Percentiles rank a stretch among this genome's conserved stretches.
These are phyloP conservation scores for Podaxis carcinomalis DNA, from an alignment of 768 basidiomycete species.

Conservation along the genomic window DNA sequence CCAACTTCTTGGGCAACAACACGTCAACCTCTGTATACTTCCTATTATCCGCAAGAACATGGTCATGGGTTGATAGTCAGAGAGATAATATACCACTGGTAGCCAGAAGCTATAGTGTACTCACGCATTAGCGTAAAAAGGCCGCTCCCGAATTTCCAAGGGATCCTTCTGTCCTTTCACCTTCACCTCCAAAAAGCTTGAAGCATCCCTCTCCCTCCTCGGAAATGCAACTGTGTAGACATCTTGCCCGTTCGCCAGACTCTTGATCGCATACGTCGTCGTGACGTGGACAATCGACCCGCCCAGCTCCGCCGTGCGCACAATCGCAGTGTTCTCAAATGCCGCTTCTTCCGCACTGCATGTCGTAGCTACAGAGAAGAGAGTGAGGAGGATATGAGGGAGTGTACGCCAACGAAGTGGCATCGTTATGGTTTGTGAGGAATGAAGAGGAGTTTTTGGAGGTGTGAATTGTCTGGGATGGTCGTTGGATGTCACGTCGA, in stretches of 20 bases:
- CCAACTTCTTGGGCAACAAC: slow-evolving; percentile 55
- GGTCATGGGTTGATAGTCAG: neutral
- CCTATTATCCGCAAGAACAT: slow-evolving; percentile 20
- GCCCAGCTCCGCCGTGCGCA: slow-evolving; percentile 85
- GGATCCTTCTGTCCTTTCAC: slow-evolving; percentile 64
- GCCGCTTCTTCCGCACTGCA: slow-evolving; percentile 32
- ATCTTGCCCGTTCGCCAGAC: slow-evolving; percentile 54
- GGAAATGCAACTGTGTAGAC: slow-evolving; percentile 68
- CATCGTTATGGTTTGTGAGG: slow-evolving; percentile 31
- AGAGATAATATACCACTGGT: slow-evolving; percentile 7
- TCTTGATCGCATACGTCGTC: slow-evolving; percentile 82
- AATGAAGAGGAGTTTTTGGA: neutral
- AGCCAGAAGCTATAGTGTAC: slow-evolving; percentile 20
- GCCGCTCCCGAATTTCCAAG: slow-evolving; percentile 48
- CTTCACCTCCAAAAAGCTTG: slow-evolving; percentile 77
- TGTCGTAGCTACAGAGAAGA: slow-evolving; percentile 33
- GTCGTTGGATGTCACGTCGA: slow-evolving; percentile 15
- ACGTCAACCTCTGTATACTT: slow-evolving; percentile 56
- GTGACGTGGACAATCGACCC: slow-evolving; percentile 86
- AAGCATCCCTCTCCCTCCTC: slow-evolving; percentile 55
- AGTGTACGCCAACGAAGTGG: slow-evolving; percentile 41
- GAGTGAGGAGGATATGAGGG: slow-evolving; percentile 35
- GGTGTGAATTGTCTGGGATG: slow-evolving; percentile 4
- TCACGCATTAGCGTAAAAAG: slow-evolving; percentile 48
- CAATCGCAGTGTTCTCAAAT: slow-evolving; percentile 87